Base-by-base conservation (phyloP, 441 rosid species). In the Kokia cookei region DNA sequence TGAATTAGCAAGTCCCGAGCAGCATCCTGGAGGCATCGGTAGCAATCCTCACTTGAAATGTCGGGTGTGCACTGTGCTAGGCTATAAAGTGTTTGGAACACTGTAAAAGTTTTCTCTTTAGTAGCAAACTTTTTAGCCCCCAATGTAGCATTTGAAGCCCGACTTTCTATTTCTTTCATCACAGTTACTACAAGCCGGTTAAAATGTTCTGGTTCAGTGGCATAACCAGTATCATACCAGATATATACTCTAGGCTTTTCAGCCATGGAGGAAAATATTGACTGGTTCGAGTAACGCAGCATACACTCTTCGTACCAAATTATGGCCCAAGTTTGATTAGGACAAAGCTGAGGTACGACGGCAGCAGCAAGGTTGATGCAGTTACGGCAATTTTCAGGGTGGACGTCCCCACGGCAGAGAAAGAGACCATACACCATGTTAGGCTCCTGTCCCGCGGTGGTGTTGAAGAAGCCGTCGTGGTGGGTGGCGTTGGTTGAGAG, bases 61-160 rank as follows among this genome's bases (percentile, higher is more conserved):
- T 88, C 90, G 8, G 81, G 87, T 0, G 90, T 84, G 71, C 94
- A 88, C 77, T 90, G 90, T 0, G 50, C 83, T 0, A 84, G 80
- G 24, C 63, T 51, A 68, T 83, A 85, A 10, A 90, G 15, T 2
- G 37, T 72, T 57, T 74, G 79, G 22, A 62, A 64, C 17, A 11
- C 65, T 14, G 10, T 45, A 29, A 12, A 26, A 26, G 17, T 26
- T 22, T 42, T 35, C 40, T 47, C 57, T 26, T 26, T 24, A 2
- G 35, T 67, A 15, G 40, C 72, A 47, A 68, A 68, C 40, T 68
- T 68, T 27, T 32, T 68, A 8, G 24, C 22, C 43, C 58, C 55
- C 13, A 2, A 5, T 26, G 64, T 26, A 27, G 64, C 17, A 27
- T 13, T n/a, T 17, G 43, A 27, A 15, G 72, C 40, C 43, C 22